These are phyloP conservation scores for Multifurca ochricompacta DNA, from an alignment of 768 basidiomycete species.

Conservation along the genomic window DNA sequence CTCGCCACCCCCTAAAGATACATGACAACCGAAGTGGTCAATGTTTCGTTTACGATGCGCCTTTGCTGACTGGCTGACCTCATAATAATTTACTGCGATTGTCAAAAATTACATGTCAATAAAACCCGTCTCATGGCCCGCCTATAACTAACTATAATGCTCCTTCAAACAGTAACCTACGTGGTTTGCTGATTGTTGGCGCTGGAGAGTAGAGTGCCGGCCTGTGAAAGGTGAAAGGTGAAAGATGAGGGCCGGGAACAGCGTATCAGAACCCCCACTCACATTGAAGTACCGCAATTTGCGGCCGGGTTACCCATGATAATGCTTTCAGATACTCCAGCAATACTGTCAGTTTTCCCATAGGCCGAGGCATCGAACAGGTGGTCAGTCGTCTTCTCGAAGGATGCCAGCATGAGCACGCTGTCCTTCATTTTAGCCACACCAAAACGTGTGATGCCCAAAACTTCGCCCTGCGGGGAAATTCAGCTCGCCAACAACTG, in stretches of 20 bases:
- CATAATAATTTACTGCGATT: background rate
- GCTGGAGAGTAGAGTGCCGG: conserved; percentile 34
- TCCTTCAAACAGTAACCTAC: conserved; percentile 34
- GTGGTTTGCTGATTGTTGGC: conserved; percentile 31
- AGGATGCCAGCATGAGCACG: conserved; percentile 97
- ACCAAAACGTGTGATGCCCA: conserved; percentile 98
- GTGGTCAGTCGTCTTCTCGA: conserved; percentile 99
- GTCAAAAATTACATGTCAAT: conserved; percentile 1
- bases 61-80: background rate
- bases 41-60: background rate
- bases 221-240: conserved; percentile 24
- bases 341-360: conserved; percentile 90
- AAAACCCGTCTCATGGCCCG: background rate
- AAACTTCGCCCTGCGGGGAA: conserved; percentile 72
- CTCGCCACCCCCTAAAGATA: conserved; percentile 14
- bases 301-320: conserved; percentile 98
- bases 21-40: background rate
- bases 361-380: conserved; percentile 96
- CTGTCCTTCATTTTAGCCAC: conserved; percentile 99
- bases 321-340: conserved; percentile 98
- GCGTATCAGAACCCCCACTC: conserved; percentile 24
- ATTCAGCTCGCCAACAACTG: background rate
- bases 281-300: conserved; percentile 93
- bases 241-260: background rate
- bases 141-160: conserved; percentile 25